Evolutionary conservation across 768 basidiomycete genomes (phyloP).

Genomic region (Mrakia blollopis): DNA sequence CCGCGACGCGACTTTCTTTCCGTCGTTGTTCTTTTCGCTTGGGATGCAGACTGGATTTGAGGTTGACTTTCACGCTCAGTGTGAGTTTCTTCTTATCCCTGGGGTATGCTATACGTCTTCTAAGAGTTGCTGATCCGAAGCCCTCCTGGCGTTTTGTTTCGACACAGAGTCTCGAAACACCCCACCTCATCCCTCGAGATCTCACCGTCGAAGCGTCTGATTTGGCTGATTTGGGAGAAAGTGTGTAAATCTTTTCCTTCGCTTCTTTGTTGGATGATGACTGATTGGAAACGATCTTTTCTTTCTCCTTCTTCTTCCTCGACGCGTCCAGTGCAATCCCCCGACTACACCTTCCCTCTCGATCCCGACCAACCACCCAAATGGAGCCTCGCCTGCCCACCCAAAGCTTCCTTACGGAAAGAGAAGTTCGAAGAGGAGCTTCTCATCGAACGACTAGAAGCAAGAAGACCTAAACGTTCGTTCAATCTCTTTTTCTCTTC

Average conservation of each 20-base stretch:
- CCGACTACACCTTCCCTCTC: background rate
- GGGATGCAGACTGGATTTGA: background rate
- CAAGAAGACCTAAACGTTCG: background rate
- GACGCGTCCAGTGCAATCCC: background rate
- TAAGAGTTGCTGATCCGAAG: background rate
- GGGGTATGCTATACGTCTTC: too few species aligned
- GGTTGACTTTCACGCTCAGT: background rate
- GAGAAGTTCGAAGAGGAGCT: background rate
- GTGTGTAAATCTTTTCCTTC: background rate
- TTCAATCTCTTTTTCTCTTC: background rate
- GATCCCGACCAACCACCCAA: background rate
- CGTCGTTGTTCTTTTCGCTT: background rate
- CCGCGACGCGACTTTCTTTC: too few species aligned
- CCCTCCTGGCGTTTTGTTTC: background rate
- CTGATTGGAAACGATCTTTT: too few species aligned
- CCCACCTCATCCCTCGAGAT: background rate
- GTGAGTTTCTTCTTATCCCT: too few species aligned
- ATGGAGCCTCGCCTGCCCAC: background rate
- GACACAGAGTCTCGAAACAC: background rate
- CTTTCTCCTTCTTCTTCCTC: background rate
- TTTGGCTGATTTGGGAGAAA: background rate
- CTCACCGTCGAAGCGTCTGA: background rate
- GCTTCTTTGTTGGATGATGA: too few species aligned
- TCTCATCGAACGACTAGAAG: background rate
- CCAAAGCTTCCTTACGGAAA: background rate